Conservation (phyloP, 352 stramenopile species). For the Globisporangium alternatum region DNA sequence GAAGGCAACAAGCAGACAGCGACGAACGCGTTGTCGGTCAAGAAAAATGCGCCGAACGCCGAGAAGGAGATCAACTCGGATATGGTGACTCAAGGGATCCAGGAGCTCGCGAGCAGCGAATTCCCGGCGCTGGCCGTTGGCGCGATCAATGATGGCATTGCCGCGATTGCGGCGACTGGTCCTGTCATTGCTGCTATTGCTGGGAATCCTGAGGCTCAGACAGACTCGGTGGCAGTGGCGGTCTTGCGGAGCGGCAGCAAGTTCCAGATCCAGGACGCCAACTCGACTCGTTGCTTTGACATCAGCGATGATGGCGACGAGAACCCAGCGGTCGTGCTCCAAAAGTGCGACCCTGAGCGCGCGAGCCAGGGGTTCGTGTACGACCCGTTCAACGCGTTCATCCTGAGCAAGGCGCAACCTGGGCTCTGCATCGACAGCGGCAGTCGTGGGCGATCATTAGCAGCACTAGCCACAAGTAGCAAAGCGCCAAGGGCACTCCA, state of each 20-base stretch:
- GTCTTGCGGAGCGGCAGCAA: constrained; percentile 6
- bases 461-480: not conserved
- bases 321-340: not conserved
- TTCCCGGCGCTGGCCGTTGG: not conserved
- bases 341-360: not conserved
- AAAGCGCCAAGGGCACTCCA: not conserved
- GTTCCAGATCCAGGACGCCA: constrained; percentile 6
- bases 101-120: not conserved
- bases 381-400: constrained; percentile 12
- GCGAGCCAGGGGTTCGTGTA: constrained; percentile 13
- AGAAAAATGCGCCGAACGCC: not conserved
- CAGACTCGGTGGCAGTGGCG: not conserved
- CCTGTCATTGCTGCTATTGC: not conserved
- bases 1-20: not conserved
- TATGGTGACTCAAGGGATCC: not conserved
- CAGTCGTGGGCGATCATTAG: not conserved
- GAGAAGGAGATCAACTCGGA: not conserved
- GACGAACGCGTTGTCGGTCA: not conserved
- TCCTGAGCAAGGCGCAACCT: constrained; percentile 4
- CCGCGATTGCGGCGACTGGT: not conserved
- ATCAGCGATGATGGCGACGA: not conserved
- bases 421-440: constrained; percentile 14
- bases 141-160: not conserved
- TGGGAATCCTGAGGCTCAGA: not conserved
- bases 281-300: constrained; percentile 3